These are phyloP conservation scores for Streptanthus diversifolius DNA, from an alignment of 345 rosid species.

Conservation along the genomic window DNA sequence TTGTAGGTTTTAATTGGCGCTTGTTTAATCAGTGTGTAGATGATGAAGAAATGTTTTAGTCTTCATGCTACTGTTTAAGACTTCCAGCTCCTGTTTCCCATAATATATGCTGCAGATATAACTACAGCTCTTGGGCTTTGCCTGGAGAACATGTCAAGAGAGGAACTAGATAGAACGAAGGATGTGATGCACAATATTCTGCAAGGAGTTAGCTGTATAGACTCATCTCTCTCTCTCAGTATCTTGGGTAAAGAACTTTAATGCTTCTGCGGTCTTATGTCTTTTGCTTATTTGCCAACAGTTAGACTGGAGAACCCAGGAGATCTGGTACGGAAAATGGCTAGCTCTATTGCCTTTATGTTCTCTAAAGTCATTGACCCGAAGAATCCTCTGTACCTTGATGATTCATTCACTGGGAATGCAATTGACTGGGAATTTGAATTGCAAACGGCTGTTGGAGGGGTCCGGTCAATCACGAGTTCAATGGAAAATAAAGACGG, in stretches of 20 bases:
- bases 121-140: conserved; percentile 88
- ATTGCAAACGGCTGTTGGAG: conserved; percentile 39
- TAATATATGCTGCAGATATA: conserved; percentile 55
- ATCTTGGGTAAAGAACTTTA: conserved; percentile 22
- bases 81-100: conserved; percentile 35
- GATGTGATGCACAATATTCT: conserved; percentile 83
- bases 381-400: conserved; percentile 81
- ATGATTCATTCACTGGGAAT: conserved; percentile 64
- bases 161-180: conserved; percentile 68
- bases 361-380: conserved; percentile 92
- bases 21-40: neutral
- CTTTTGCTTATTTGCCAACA: conserved; percentile 40
- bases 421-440: conserved; percentile 87
- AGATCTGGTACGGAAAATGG: conserved; percentile 81
- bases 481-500: conserved; percentile 26
- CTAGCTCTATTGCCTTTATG: conserved; percentile 69
- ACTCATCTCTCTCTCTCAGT: conserved; percentile 34
- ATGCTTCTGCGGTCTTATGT: conserved; percentile 20
- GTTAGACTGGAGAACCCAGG: conserved; percentile 90
- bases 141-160: conserved; percentile 82
- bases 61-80: neutral
- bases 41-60: neutral
- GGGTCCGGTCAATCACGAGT: conserved; percentile 30
- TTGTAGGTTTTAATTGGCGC: neutral
- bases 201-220: conserved; percentile 86